These are phyloP conservation scores for Elsinoe batatas DNA, from an alignment of 2,329 filamentous ascomycete genomes.

Conservation along the genomic window DNA sequence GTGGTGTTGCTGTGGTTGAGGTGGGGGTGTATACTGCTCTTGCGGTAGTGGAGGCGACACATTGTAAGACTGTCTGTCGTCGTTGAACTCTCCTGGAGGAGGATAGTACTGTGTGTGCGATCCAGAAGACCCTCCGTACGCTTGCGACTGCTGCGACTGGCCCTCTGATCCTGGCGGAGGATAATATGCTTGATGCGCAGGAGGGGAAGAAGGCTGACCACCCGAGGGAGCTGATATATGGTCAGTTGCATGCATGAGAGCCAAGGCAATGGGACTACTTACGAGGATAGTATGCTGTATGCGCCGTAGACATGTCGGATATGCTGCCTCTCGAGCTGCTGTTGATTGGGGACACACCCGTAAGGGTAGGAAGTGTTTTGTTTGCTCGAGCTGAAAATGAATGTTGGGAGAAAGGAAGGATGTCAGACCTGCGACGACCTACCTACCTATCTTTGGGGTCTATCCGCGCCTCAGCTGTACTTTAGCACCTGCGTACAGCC, in stretches of 20 bases:
- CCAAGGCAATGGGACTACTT: background rate
- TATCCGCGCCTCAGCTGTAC: conserved; percentile 2
- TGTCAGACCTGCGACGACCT: background rate
- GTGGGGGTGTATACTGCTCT: conserved; percentile 5
- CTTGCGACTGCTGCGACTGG: background rate
- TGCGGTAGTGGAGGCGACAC: conserved; percentile 2
- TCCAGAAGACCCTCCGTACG: background rate
- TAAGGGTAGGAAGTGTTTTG: background rate
- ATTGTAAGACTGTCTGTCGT: background rate
- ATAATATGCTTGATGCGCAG: conserved; percentile 10
- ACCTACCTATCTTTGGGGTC: background rate
- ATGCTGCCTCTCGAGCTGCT: background rate
- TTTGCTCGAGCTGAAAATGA: background rate
- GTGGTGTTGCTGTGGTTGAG: background rate
- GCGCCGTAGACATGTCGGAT: background rate
- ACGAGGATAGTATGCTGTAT: conserved; percentile 5
- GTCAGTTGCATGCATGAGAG: background rate
- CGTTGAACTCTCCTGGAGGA: conserved; percentile 1
- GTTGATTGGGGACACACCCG: background rate
- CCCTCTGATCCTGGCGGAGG: background rate
- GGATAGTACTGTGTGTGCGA: conserved; percentile 11
- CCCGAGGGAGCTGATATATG: background rate
- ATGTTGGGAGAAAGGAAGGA: background rate
- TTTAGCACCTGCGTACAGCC: background rate
- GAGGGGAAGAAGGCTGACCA: background rate